phyloP scores from a whole-genome alignment of 768 basidiomycete genomes.

The Termitomyces titanicus region DNA sequence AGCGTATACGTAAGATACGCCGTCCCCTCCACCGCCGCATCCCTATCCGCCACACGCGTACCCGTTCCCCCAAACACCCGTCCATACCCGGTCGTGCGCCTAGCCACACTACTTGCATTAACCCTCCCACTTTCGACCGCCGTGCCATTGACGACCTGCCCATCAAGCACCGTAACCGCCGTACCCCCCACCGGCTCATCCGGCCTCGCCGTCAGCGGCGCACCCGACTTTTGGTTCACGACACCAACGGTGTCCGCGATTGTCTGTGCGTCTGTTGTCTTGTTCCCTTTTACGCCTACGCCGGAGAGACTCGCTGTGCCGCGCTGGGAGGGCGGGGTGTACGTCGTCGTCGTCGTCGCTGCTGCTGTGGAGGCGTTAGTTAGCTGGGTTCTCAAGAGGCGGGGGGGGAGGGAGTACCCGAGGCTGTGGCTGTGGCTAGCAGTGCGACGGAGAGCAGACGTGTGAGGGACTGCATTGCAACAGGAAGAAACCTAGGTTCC shows the following conservation, averaged over 20 bases:
- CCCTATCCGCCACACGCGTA: conserved; percentile 30
- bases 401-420: too few relatives aligned
- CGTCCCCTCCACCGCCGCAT: conserved; percentile 44
- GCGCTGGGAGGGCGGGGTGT: conserved; percentile 2
- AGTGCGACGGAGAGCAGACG: conserved; percentile 8
- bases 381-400: background rate
- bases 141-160: conserved; percentile 23
- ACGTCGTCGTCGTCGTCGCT: background rate
- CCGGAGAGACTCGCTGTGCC: too few relatives aligned
- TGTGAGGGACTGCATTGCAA: conserved; percentile 2
- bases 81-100: conserved; percentile 23
- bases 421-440: conserved; percentile 3
- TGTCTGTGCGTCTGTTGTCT: conserved; percentile 6
- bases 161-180: conserved; percentile 42
- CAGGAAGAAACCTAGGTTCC: background rate
- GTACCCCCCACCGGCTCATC: conserved; percentile 33
- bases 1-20: conserved; percentile 46
- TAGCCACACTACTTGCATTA: too few relatives aligned
- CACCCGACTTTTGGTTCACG: conserved; percentile 39
- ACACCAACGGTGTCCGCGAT: conserved; percentile 31
- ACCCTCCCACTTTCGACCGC: too few relatives aligned
- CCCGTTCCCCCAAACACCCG: conserved; percentile 38
- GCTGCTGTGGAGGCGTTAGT: background rate
- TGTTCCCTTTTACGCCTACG: too few relatives aligned
- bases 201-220: conserved; percentile 24